Evolutionary conservation across 768 basidiomycete genomes (phyloP), one percentile per base, ranked within the genome.

Genomic region (Pleurotus tuoliensis): DNA sequence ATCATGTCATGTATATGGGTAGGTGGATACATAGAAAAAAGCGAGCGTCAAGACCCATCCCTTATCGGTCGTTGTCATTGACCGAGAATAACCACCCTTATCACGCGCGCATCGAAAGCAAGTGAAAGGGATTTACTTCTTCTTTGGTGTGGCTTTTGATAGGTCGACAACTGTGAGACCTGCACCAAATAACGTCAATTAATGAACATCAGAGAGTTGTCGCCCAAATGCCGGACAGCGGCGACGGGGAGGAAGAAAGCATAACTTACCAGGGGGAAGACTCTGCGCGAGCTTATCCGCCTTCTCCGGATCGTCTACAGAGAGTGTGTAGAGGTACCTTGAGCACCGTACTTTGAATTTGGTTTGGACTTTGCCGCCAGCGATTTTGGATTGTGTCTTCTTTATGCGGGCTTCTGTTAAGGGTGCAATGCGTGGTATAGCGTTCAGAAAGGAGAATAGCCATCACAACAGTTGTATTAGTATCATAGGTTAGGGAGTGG

Each of bases 271-370:
- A 67, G 97, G 97, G 53, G 96, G 96, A 51, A 99, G 81, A 68
- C 86, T 88, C 80, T 92, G 92, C 80, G 88, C 85, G 66, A 99
- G 86, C 81, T 98, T 99, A 73, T 97, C 94, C 40, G 97, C 96
- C 82, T 98, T 98, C 74, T 97, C 94, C 68, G 92, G 85, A 78
- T 99, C 97, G 71, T 94, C 90, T 70, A 98, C 74, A 59, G 87
- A 84, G 61, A 98, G 84, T n/a, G 97, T 98, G 87, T 99, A 99
- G 59, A 95, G 87, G 75, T 94, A 94, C 72, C 91, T 83, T 59
- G 91, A 89, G 80, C 95, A 98, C 72, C 97, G 84, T 70, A 99
- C 86, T 84, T 99, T 99, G 87, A 98, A 98, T 79, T 98, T 99
- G 70, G 91, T 96, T 75, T 85, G 81, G 37, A 80, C 79, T 78